A percentile compares a stretch with the other conserved stretches of the same genome.
phyloP scores from a whole-genome alignment of 257 asterid genomes.

The Ocimum tenuiflorum region DNA sequence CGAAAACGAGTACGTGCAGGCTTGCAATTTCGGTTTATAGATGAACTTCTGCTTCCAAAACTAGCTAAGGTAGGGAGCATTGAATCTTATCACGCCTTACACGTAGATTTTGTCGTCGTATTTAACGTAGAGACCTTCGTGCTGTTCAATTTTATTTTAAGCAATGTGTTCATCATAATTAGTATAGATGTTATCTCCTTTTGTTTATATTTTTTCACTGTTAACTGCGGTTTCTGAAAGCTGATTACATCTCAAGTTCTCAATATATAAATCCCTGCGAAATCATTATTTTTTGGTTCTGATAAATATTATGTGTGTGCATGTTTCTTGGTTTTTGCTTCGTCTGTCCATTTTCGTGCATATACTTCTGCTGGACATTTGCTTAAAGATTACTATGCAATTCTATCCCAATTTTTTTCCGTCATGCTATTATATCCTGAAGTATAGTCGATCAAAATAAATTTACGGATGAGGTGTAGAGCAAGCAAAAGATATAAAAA shows the following conservation, averaged over 20 bases:
- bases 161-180: slow-evolving; percentile 15
- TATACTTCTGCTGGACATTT: no score
- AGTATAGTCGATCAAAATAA: no score
- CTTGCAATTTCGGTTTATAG: slow-evolving; percentile 77
- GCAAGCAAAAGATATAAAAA: no score
- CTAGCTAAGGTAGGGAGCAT: slow-evolving; percentile 21
- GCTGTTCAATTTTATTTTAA: slow-evolving; percentile 22
- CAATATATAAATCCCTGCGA: slow-evolving; percentile 6
- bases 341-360: no score
- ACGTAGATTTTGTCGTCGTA: slow-evolving; percentile 30
- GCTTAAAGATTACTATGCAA: no score
- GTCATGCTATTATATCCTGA: no score
- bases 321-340: no score
- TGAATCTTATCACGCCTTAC: slow-evolving; percentile 27
- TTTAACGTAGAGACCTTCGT: slow-evolving; percentile 21
- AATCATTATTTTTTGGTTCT: not conserved
- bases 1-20: slow-evolving; percentile 63
- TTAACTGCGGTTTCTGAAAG: slow-evolving; percentile 20
- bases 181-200: slow-evolving; percentile 19
- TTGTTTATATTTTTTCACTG: slow-evolving; percentile 38
- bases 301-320: not conserved
- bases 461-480: no score
- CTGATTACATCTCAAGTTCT: slow-evolving; percentile 10
- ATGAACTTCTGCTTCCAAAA: slow-evolving; percentile 23
- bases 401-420: no score